Evolutionary conservation across 2,329 filamentous ascomycete genomes (phyloP), one percentile per base, ranked within the genome.

Genomic region (Phaeoacremonium minimum): DNA sequence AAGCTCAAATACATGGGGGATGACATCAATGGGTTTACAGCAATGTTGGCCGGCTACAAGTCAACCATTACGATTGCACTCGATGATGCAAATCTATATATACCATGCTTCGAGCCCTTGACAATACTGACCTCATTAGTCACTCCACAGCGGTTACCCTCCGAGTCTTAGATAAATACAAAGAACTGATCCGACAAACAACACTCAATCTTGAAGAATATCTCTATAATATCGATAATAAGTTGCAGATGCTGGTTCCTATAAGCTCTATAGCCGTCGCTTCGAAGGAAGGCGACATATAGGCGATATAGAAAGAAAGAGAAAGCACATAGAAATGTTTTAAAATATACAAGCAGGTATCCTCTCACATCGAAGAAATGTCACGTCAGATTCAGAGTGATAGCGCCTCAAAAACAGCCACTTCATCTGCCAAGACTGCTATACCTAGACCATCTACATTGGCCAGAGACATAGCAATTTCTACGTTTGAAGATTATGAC

Each of bases 1-100:
- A 63, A 55, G 44, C 44, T 67, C 38, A 58, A 41, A 45, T 67
- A 66, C 36, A 63, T 67, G 56, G 61, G 58, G 26, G 56, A 64
- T 29, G 51, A 65, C 44, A 61, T 68, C 34, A 53, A 58, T 40
- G 54, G 50, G 40, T 67, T 67, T 41, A 54, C 50, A 32, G 42
- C 53, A 30, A 43, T 61, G 32, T 42, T 68, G 22, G 56, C 61
- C 36, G 58, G 55, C 32, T 67, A 67, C 43, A 65, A 64, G 41
- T 48, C 56, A 32, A 65, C 60, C 18, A 62, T 66, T 18, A 58
- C 37, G 32, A 63, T 67, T 51, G 60, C 63, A 14, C 55, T 69
- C 15, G 56, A 51, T 8, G 54, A 65, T 45, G 53, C 53, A 41
- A 62, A 57, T 36, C 52, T 66, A 61, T 66, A 54, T 56, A 60